Conservation (phyloP, 768 basidiomycete species). For the Steccherinum ochraceum region DNA sequence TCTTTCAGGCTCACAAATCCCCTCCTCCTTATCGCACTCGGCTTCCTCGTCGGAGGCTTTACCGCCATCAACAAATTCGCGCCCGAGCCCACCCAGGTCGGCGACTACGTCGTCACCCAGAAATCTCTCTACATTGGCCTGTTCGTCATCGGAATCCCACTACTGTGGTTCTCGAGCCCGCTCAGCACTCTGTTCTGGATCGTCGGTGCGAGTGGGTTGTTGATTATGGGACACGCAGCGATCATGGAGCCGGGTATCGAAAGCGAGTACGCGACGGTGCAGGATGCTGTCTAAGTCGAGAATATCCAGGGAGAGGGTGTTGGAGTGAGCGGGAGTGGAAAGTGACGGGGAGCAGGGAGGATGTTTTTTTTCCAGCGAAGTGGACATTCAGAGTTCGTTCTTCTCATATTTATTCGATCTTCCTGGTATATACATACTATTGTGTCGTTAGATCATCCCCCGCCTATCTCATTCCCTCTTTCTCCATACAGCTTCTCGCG, state of each 20-base stretch:
- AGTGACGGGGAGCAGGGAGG: not conserved
- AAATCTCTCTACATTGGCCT: constrained; percentile 83
- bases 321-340: not conserved
- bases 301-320: not conserved
- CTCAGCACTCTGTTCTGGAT: constrained; percentile 90
- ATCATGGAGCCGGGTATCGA: constrained; percentile 94
- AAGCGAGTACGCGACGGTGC: constrained; percentile 82
- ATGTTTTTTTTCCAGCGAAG: not conserved
- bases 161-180: constrained; percentile 75
- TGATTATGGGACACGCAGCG: constrained; percentile 83
- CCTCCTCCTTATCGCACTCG: constrained; percentile 75
- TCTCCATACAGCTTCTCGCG: no score
- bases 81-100: constrained; percentile 80
- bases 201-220: constrained; percentile 76
- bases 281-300: constrained; percentile 49
- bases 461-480: not conserved
- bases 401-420: no score
- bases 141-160: constrained; percentile 87
- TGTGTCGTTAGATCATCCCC: not conserved
- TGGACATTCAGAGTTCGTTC: not conserved
- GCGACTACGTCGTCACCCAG: constrained; percentile 78
- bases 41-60: constrained; percentile 90
- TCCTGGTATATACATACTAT: not conserved
- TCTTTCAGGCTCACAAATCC: constrained; percentile 68
- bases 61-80: constrained; percentile 82